Evolutionary conservation across 371 early-diverging fungal species (phyloP).

Genomic region (Mortierella sp.): DNA sequence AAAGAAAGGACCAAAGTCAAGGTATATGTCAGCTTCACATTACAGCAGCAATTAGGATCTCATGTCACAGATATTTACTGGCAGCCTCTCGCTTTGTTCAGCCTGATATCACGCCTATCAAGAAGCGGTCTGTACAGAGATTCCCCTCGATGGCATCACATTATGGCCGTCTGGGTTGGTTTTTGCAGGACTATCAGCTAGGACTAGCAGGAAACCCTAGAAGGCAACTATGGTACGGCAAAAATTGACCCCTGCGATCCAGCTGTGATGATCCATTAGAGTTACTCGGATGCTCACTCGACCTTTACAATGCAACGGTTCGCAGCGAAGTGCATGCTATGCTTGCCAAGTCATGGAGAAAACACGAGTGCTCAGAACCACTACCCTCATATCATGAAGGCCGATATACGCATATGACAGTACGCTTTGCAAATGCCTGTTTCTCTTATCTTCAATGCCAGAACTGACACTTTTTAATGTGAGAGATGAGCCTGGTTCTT

Average conservation of each 20-base stretch:
- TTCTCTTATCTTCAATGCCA: neutral
- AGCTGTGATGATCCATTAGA: too few relatives aligned
- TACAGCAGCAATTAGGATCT: neutral
- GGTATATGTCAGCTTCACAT: conserved; percentile 20
- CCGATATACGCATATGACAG: conserved; percentile 21
- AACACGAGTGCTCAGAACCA: conserved; percentile 10
- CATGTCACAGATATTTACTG: neutral
- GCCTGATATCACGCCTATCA: conserved; percentile 34
- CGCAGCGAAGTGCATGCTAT: conserved; percentile 34
- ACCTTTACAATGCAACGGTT: neutral
- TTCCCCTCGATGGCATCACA: conserved; percentile 4
- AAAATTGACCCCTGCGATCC: neutral
- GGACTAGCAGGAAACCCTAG: conserved; percentile 32
- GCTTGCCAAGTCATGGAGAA: conserved; percentile 33
- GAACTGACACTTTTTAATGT: neutral
- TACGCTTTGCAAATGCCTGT: neutral
- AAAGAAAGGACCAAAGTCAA: conserved; percentile 26
- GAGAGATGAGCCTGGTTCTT: neutral
- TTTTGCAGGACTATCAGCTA: conserved; percentile 26
- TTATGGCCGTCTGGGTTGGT: conserved; percentile 27
- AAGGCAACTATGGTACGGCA: conserved; percentile 31
- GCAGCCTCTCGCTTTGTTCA: neutral
- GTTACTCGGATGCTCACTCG: too few relatives aligned
- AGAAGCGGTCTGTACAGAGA: neutral
- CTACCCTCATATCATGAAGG: conserved; percentile 2